A percentile compares a stretch with the other conserved stretches of the same genome.
phyloP scores from a whole-genome alignment of 352 stramenopile genomes.

The Pythium sp. region DNA sequence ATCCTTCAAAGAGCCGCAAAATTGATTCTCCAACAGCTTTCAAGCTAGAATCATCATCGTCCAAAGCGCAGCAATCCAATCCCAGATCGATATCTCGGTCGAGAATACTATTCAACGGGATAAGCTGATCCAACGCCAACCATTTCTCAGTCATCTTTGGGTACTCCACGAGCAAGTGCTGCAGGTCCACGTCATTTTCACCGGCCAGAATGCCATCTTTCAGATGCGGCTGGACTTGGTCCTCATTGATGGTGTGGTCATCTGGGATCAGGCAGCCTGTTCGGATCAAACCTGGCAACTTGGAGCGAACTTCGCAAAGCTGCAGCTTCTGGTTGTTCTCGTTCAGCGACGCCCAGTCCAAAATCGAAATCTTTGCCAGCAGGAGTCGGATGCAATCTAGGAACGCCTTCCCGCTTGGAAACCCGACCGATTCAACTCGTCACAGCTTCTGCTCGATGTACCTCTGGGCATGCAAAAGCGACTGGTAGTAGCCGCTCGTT shows the following conservation, averaged over 20 bases:
- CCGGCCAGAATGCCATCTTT: conserved; percentile 27
- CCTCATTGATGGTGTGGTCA: conserved; percentile 19
- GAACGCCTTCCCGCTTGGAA: conserved; percentile 49
- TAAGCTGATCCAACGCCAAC: conserved; percentile 11
- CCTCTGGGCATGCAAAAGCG: conserved; percentile 36
- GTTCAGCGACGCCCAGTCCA: conserved; percentile 74
- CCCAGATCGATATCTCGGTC: conserved; percentile 52
- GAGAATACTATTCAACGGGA: conserved; percentile 26
- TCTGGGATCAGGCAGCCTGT: conserved; percentile 36
- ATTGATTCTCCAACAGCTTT: conserved; percentile 24
- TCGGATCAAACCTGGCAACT: conserved; percentile 44
- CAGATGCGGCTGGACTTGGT: conserved; percentile 20
- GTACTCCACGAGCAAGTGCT: conserved; percentile 27
- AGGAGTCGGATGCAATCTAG: conserved; percentile 71
- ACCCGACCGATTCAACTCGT: conserved; percentile 26
- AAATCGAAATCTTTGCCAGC: conserved; percentile 71
- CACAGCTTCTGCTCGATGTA: conserved; percentile 33
- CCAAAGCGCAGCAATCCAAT: conserved; percentile 21
- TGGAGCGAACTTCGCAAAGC: conserved; percentile 40
- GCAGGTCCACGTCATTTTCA: conserved; percentile 27
- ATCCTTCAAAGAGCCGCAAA: conserved; percentile 30
- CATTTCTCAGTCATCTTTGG: conserved; percentile 38
- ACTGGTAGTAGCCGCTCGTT: conserved; percentile 62
- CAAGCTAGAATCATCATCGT: conserved; percentile 10
- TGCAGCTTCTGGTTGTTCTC: conserved; percentile 49